A percentile compares a stretch with the other conserved stretches of the same genome.
phyloP scores from a whole-genome alignment of 2,329 filamentous ascomycete species.

The Cladosporium austrohemisphaericum region DNA sequence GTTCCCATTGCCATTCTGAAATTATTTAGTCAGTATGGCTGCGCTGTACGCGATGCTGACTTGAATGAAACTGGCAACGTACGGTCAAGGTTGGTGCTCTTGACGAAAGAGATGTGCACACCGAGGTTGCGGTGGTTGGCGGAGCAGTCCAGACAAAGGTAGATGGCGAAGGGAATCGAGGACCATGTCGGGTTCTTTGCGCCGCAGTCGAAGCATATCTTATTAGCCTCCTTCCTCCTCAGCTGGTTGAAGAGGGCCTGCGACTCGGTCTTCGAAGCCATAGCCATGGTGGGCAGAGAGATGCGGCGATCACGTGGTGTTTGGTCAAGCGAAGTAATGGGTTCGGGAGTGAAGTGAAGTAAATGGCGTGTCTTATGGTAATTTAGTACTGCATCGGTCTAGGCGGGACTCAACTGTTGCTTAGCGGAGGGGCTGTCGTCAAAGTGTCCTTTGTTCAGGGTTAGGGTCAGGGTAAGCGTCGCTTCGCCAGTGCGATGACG shows the following conservation, averaged over 20 bases:
- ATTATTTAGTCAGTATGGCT: background rate
- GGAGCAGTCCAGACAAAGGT: slow-evolving; percentile 96
- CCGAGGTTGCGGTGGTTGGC: slow-evolving; percentile 95
- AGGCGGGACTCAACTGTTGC: background rate
- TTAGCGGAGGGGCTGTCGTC: no score
- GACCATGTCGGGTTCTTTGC: slow-evolving; percentile 99
- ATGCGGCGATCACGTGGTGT: background rate
- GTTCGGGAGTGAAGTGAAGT: background rate
- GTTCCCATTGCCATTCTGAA: slow-evolving; percentile 90
- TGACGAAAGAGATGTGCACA: slow-evolving; percentile 98
- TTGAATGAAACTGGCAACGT: slow-evolving; percentile 41
- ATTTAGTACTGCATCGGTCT: background rate
- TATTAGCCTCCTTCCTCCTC: slow-evolving; percentile 91
- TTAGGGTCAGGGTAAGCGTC: no score
- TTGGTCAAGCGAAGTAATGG: background rate
- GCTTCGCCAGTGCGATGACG: no score
- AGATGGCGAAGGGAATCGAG: slow-evolving; percentile 93
- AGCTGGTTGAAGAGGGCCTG: slow-evolving; percentile 97
- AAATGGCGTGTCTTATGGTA: slow-evolving; percentile 1
- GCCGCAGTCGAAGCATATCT: slow-evolving; percentile 98
- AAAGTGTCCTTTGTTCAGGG: no score
- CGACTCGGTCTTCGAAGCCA: slow-evolving; percentile 88
- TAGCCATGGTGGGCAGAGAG: slow-evolving; percentile 46
- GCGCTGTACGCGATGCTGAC: slow-evolving; percentile 1
- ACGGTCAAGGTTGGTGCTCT: slow-evolving; percentile 98